Base-by-base conservation (phyloP, 202 grass and related monocot genomes). In the Saccharum hybrid region DNA sequence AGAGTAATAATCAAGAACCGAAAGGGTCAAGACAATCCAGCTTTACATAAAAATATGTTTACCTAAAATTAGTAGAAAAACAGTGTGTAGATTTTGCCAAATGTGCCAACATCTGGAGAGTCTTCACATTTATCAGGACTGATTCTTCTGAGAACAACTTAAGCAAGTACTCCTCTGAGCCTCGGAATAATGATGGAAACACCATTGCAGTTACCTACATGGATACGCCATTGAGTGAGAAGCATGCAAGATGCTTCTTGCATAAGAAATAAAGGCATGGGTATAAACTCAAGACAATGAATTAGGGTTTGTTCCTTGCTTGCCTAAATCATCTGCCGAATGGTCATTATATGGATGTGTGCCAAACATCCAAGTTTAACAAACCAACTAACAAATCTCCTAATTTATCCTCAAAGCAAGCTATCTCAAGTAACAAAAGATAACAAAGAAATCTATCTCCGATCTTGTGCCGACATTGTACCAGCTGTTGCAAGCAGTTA, bases 31-130 rank as follows among this genome's bases (percentile, higher is more conserved):
- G 34, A 46, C 23, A 86, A 72, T 82, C 21, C 21, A 72, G 72
- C 36, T 65, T 67, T 30, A 33, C 75, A 81, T 26, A 39, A 23
- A 86, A 79, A 64, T 81, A 38, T 2, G 52, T 74, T 93, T 90
- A 93, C 96, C 96, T 93, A 71, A 95, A 92, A 67, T 83, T 76
- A 82, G 86, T 76, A 70, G 91, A 93, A 75, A 98, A 72, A 86
- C 89, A 56, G 57, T 59, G 77, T 62, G 39, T 63, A 19, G 89
- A 92, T 83, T 79, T 93, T 65, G 85, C 83, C 83, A 98, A 87
- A 81, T 69, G 84, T 75, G 89, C 85, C 81, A 98, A 87, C 81
- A 95, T 88, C 56, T 68, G 82, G 62, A 98, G n/a, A n/a, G n/a
- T n/a, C n/a, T n/a, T n/a, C n/a, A n/a, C n/a, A n/a, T n/a, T n/a